These are phyloP conservation scores for Yarrowia hollandica DNA, from an alignment of 805 yeast genomes.

Conservation along the genomic window DNA sequence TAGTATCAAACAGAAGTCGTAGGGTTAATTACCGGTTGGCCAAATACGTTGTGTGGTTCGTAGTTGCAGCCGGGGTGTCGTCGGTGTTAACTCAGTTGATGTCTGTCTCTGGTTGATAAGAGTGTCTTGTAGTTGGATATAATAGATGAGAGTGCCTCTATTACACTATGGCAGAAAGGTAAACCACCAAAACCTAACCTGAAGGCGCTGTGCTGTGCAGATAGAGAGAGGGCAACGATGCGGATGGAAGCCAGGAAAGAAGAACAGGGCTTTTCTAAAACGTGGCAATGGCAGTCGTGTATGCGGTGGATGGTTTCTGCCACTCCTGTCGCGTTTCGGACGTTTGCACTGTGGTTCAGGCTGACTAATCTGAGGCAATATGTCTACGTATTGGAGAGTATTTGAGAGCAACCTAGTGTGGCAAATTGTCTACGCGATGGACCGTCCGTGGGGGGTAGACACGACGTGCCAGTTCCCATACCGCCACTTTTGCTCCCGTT, in stretches of 20 bases:
- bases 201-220: too few relatives aligned
- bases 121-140: not conserved
- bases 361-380: constrained; percentile 9
- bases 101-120: constrained; percentile 5
- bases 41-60: not conserved
- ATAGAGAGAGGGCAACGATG: too few relatives aligned
- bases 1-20: not conserved
- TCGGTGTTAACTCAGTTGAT: constrained; percentile 1
- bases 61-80: constrained; percentile 11
- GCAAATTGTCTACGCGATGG: not conserved
- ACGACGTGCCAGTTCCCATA: not conserved
- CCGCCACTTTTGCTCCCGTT: too few relatives aligned
- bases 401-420: not conserved
- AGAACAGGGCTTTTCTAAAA: too few relatives aligned
- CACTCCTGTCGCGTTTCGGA: too few relatives aligned
- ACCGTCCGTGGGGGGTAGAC: too few relatives aligned
- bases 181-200: constrained; percentile 22
- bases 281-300: too few relatives aligned
- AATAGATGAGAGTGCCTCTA: not conserved
- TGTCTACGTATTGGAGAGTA: not conserved
- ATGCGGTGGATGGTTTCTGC: too few relatives aligned
- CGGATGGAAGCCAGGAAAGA: not conserved
- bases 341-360: too few relatives aligned
- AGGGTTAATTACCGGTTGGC: constrained; percentile 9
- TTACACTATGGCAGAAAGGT: constrained; percentile 9